Base-by-base conservation (phyloP, 257 asterid genomes). In the Solanum etuberosum region DNA sequence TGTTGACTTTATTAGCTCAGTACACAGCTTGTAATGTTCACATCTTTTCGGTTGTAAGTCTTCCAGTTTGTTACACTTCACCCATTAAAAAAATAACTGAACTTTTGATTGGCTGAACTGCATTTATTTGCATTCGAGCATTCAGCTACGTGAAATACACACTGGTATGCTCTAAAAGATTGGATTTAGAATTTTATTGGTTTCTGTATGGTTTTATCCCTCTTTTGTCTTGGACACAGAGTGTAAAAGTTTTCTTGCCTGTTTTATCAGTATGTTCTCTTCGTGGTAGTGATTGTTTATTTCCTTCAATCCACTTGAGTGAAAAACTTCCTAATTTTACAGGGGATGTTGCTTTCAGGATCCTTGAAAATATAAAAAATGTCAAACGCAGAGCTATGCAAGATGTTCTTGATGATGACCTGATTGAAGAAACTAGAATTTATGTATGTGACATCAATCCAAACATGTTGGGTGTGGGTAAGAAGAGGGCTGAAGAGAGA, bases 311-410 rank as follows among this genome's bases (percentile, higher is more conserved):
- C 84, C 27, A 27, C 83, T 82, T 83, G 85, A 59, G 57, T 87
- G 82, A 89, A 77, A 43, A 87, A 54, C 67, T 88, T 88, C 87
- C 87, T 76, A 80, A 89, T 88, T 92, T 90, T 91, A 71, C 95
- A 97, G 99, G 99, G 90, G 99, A 97, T 91, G 98, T 94, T 89
- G 98, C 99, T 88, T 95, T 94, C 93, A 94, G 98, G 95, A 92
- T 97, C 90, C 91, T 92, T 68, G 98, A 94, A 54, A 91, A 86
- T 81, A 91, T 97, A 85, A 91, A 92, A 27, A 89, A 86, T 43
- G 94, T 94, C 32, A 87, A 88, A 21, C 90, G 85, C 25, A 92
- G 95, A 90, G 98, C 98, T 77, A 25, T 92, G 77, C 90, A 92
- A 89, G 96, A 94, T 89, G 87, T 83, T 86, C 88, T 88, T 63